Conservation (phyloP, 257 asterid species). For the Ocimum tenuiflorum region DNA sequence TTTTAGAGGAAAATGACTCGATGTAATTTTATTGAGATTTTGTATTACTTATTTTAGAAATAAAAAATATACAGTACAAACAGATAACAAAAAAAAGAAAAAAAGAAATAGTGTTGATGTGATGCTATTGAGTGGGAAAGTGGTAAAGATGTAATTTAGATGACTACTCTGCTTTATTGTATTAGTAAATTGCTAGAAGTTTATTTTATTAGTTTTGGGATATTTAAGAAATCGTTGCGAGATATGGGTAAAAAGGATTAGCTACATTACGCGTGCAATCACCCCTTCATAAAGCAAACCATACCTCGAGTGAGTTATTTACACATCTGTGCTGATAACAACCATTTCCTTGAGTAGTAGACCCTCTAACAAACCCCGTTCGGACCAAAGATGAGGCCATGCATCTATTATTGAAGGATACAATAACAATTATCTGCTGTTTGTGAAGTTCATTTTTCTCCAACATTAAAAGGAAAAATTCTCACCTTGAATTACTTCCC, state of each 20-base stretch:
- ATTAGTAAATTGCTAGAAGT: no score
- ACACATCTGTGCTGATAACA: conserved; percentile 84
- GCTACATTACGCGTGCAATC: no score
- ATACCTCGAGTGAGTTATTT: conserved; percentile 72
- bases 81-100: no score
- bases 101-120: no score
- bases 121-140: no score
- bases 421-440: background rate
- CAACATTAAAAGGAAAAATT: background rate
- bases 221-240: background rate
- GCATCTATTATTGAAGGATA: conserved; percentile 44
- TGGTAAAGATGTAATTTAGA: no score
- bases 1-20: no score
- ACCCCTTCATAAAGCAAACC: conserved; percentile 2
- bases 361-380: conserved; percentile 83
- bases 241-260: no score
- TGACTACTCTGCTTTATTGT: no score
- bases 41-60: no score
- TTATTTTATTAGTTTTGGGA: background rate
- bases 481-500: conserved; percentile 78
- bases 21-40: no score
- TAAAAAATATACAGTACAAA: no score
- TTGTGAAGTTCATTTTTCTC: conserved; percentile 3
- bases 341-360: conserved; percentile 85
- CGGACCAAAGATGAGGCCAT: conserved; percentile 91